Evolutionary conservation across 768 basidiomycete genomes (phyloP).

Genomic region (Mrakia gelida): DNA sequence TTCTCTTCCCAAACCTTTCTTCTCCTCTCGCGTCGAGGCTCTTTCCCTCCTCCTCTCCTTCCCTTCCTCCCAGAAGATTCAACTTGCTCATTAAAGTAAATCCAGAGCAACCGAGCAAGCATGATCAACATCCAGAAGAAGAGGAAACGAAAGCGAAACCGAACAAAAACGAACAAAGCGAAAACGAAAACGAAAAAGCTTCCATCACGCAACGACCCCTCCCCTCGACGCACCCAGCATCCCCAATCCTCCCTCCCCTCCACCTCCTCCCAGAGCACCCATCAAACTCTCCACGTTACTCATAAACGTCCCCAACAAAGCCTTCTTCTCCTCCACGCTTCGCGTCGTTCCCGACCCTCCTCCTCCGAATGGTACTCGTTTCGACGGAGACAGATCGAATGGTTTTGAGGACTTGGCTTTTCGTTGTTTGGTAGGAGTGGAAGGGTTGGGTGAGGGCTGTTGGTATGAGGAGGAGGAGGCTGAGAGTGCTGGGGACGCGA

Average conservation of each 20-base stretch:
- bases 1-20: too few species aligned
- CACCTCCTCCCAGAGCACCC: neutral
- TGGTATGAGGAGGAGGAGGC: neutral
- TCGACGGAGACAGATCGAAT: constrained; percentile 21
- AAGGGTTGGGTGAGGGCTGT: neutral
- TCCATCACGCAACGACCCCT: neutral
- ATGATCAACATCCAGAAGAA: too few species aligned
- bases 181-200: too few species aligned
- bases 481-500: constrained; percentile 5
- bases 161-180: too few species aligned
- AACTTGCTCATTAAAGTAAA: too few species aligned
- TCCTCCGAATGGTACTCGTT: neutral
- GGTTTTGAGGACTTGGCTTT: neutral
- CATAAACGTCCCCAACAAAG: constrained; percentile 70
- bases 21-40: too few species aligned
- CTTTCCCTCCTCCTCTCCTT: too few species aligned
- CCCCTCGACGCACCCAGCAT: neutral
- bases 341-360: constrained; percentile 36
- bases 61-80: too few species aligned
- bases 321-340: constrained; percentile 73
- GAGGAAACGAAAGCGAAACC: too few species aligned
- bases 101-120: too few species aligned
- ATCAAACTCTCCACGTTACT: constrained; percentile 68
- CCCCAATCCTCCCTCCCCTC: neutral
- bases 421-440: neutral